Base-by-base conservation (phyloP, 768 basidiomycete genomes). In the Lactifluus piperatus region DNA sequence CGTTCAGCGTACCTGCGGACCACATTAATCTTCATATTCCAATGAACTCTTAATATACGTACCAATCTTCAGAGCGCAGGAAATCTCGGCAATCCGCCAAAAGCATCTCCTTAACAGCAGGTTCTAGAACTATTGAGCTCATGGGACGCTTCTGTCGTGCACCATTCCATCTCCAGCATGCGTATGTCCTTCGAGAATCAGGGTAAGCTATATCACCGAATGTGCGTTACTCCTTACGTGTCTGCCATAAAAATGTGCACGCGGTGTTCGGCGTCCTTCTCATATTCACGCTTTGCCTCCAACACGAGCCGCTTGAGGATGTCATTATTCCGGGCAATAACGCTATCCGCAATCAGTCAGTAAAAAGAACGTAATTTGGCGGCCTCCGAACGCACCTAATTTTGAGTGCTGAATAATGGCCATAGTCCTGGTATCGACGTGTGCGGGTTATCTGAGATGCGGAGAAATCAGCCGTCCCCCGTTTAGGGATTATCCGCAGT, bases 201-300 rank as follows among this genome's bases (percentile, higher is more conserved):
- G 58, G 45, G 48, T 26, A 49, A 58, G 51, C 47, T 48, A 51
- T 27, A 51, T 34, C 46, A 64, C 56, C 58, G 65, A 44, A 66
- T 62, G 54, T 56, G 57, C 48, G 49, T 46, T 32, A 53, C 37
- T 73, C 26, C 85, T 80, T 79, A 91, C 88, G 86, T 85, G 74
- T 93, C 91, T 34, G 87, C 89, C 73, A 92, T 78, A 71, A 86
- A 93, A 62, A 94, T 91, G 65, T 92, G 88, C 47, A 94, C 88
- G 58, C 88, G 86, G 67, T 93, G 89, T 64, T 90, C 88, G 60
- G 88, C 88, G 70, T 94, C 91, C 73, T 91, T 91, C 73, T 92
- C 89, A 66, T 92, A 93, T 62, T 89, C 87, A 53, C 82, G 81
- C 74, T 91, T 91, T 30, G 91, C 91, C 72, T 91, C 89, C 32